A percentile compares a stretch with the other conserved stretches of the same genome.
Conservation (phyloP, 495 filamentous ascomycete genomes). For the Annulohypoxylon nitens region DNA sequence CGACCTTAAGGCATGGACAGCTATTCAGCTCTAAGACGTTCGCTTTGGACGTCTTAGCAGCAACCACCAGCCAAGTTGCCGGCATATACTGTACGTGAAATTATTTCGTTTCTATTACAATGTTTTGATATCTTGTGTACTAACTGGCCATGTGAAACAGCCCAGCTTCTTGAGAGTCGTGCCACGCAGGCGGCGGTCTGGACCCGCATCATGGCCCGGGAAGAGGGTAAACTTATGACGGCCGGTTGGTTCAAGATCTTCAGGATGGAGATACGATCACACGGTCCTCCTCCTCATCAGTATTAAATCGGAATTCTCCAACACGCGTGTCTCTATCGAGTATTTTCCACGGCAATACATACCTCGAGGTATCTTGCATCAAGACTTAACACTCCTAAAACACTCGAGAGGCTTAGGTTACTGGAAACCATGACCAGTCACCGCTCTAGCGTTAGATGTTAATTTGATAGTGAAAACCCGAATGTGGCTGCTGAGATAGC, state of each 20-base stretch:
- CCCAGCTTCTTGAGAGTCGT: background rate
- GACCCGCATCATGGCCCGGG: background rate
- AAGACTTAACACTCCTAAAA: background rate
- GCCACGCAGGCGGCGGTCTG: background rate
- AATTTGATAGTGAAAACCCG: background rate
- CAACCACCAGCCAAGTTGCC: background rate
- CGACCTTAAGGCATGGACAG: background rate
- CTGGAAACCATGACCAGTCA: background rate
- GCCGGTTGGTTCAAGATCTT: constrained; percentile 1
- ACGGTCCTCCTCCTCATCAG: no score
- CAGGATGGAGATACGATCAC: background rate
- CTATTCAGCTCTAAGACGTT: background rate
- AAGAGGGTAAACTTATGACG: no score
- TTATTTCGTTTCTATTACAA: no score
- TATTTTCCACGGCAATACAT: background rate
- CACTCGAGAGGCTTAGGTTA: background rate
- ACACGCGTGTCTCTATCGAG: no score
- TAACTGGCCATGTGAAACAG: background rate
- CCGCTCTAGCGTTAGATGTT: background rate
- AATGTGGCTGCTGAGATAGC: background rate
- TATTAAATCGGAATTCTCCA: background rate
- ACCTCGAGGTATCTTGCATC: no score
- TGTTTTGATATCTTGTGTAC: no score
- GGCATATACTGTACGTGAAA: background rate
- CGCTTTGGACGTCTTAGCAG: constrained; percentile 7